Evolutionary conservation across 2,329 filamentous ascomycete genomes (phyloP).

Genomic region (Nigrograna mackinnonii): DNA sequence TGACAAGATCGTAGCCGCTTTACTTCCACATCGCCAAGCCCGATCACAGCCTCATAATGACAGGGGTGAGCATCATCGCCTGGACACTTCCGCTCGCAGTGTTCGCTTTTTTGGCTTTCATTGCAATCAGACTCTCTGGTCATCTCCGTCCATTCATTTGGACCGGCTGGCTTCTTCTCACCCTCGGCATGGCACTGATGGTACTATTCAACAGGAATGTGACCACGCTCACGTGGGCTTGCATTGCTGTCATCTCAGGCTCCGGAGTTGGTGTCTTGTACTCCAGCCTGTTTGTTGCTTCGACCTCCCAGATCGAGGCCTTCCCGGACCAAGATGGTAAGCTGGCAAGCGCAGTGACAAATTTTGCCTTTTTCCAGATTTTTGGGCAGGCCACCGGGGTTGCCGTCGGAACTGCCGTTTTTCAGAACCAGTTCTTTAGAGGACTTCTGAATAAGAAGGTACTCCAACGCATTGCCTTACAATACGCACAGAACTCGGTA

Average conservation of each 20-base stretch:
- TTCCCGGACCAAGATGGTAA: conserved; percentile 35
- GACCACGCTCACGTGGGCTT: conserved; percentile 43
- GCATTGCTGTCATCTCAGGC: conserved; percentile 46
- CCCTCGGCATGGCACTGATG: conserved; percentile 48
- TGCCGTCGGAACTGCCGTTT: conserved; percentile 48
- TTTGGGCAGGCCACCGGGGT: conserved; percentile 55
- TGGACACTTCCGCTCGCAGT: conserved; percentile 31
- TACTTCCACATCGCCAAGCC: conserved; percentile 31
- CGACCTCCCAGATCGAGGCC: conserved; percentile 13
- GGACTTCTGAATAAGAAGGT: conserved; percentile 14
- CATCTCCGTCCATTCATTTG: neutral
- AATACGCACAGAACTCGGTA: conserved; percentile 25
- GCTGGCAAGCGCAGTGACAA: conserved; percentile 41
- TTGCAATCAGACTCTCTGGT: conserved; percentile 16
- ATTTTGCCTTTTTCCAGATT: conserved; percentile 51
- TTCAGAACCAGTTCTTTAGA: conserved; percentile 39
- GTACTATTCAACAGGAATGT: conserved; percentile 44
- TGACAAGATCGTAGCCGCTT: conserved; percentile 18
- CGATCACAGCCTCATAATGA: conserved; percentile 13
- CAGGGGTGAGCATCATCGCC: conserved; percentile 32
- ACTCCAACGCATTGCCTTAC: conserved; percentile 19
- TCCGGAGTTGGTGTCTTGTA: conserved; percentile 49
- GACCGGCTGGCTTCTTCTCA: conserved; percentile 37
- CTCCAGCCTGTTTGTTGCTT: conserved; percentile 47
- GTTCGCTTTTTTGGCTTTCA: conserved; percentile 20